These are phyloP conservation scores for Pterothamnion heteromorphum DNA, from an alignment of 31 red algal species.

Conservation along the genomic window DNA sequence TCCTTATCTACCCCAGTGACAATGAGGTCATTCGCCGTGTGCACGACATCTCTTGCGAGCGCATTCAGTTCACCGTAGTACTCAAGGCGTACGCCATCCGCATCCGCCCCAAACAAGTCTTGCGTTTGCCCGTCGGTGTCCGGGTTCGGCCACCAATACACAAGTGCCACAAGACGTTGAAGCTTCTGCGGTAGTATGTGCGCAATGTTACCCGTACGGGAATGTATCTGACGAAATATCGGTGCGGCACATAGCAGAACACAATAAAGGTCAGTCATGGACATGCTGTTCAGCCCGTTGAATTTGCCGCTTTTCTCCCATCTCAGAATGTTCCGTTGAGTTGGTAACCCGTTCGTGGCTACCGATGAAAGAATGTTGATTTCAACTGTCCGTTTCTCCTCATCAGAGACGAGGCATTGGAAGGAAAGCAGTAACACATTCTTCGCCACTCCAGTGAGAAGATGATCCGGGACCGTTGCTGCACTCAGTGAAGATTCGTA, in stretches of 20 bases:
- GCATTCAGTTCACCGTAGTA: too few relatives aligned
- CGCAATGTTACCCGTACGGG: background rate
- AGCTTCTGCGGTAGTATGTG: background rate
- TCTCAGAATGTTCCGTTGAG: background rate
- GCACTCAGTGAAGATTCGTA: background rate
- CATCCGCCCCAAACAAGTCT: background rate
- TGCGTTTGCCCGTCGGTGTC: too few relatives aligned
- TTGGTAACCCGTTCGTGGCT: background rate
- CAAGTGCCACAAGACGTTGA: background rate
- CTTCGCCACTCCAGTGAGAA: background rate
- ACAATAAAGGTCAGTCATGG: background rate
- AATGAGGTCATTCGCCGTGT: background rate
- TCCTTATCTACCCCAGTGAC: too few relatives aligned
- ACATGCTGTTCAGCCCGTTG: background rate
- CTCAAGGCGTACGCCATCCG: background rate
- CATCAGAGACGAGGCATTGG: background rate
- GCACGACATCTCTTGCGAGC: background rate
- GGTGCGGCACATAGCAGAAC: background rate
- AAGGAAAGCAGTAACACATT: background rate
- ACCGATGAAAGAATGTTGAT: background rate
- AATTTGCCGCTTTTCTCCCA: constrained; percentile 9
- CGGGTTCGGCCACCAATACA: too few relatives aligned
- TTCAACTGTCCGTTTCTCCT: background rate
- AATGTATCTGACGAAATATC: background rate
- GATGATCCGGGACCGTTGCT: background rate